Base-by-base conservation (phyloP, 225 moss, liverwort and hornwort species). In the Climacium dendroides region DNA sequence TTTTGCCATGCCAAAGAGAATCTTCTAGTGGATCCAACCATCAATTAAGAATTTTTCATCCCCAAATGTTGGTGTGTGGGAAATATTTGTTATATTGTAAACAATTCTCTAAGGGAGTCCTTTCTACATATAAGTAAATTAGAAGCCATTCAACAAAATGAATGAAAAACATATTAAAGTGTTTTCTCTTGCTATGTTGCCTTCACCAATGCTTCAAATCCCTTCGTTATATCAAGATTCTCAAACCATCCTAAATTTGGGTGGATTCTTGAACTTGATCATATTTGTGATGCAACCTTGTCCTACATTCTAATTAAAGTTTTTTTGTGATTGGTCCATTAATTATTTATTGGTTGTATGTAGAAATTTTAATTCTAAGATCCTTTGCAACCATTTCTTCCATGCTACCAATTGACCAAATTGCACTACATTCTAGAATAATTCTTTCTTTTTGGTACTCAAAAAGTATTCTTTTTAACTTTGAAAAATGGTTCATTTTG, bases 61-160 rank as follows among this genome's bases (percentile, higher is more conserved):
- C 13, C 0, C 22, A 22, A 52, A 12, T 5, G 3, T 52, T 52
- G 22, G 13, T 34, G 13, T 29, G 3, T 7, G 2, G 4, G 2
- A 1, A 52, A 34, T 35, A 75, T 52, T 70, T 10, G 5, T 52
- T 52, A 2, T 52, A 34, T 34, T 35, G 13, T 5, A 13, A 13
- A 13, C 1, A 75, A 34, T 35, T 34, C 0, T 34, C 7, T 52
- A 22, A 3, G 0, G 0, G 5, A 75, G 0, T 52, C 52, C 0
- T 35, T 3, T 13, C 3, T 34, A 6, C 22, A 34, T 52, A 34
- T 74, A 48, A 6, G 0, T 29, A 29, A 30, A 74, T 0, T 10
- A 30, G 11, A 74, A 30, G 19, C 4, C 34, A 50, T 1, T 52
- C 13, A 32, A 74, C 30, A 30, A 32, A 48, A 30, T 0, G 0